Conservation (phyloP, 140 eudicot species). For the Artemisia princeps region DNA sequence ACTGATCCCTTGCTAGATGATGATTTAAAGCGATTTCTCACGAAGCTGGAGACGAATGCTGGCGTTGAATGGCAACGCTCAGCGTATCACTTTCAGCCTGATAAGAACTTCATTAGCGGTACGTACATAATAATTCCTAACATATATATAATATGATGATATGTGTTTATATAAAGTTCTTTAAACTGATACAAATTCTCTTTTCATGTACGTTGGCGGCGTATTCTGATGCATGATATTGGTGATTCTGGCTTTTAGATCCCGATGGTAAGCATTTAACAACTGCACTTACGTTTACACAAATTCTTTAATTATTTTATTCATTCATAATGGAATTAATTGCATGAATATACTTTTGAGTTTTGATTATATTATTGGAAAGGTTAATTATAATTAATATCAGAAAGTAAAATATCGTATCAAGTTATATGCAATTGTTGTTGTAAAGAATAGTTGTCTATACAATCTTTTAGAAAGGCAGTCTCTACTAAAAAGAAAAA, state of each 20-base stretch:
- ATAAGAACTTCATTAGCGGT: constrained; percentile 36
- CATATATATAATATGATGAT: not conserved
- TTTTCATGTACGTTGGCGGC: constrained; percentile 17
- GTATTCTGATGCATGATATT: constrained; percentile 16
- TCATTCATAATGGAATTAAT: no score
- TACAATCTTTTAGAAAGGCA: no score
- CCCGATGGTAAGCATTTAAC: constrained; percentile 36
- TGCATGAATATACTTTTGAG: no score
- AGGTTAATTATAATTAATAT: no score
- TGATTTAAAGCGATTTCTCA: constrained; percentile 26
- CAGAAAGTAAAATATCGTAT: no score
- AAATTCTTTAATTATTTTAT: not conserved
- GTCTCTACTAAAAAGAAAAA: no score
- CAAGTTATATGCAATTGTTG: no score
- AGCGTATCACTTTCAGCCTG: constrained; percentile 38
- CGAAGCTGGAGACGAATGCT: constrained; percentile 27
- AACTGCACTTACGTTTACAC: not conserved
- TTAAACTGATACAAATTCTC: constrained; percentile 19
- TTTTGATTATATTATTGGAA: no score
- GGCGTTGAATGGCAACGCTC: constrained; percentile 38
- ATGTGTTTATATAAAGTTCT: not conserved
- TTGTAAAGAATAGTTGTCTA: no score
- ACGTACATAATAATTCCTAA: not conserved
- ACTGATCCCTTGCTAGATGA: constrained; percentile 30
- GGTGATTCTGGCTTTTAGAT: constrained; percentile 24